Conservation (phyloP, 345 rosid species). For the Salix exigua region DNA sequence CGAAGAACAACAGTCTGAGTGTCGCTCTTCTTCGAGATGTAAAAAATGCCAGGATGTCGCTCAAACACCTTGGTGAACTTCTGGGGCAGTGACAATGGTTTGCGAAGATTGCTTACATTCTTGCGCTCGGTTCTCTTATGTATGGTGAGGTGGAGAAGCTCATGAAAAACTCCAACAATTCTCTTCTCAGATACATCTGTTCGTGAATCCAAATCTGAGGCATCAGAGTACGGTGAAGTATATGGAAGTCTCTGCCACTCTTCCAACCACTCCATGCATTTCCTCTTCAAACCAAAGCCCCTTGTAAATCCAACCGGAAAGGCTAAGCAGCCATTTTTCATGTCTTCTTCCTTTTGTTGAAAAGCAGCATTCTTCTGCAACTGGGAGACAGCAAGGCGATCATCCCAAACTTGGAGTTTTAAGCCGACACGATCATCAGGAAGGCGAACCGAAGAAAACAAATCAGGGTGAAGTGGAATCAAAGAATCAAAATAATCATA, state of each 20-base stretch:
- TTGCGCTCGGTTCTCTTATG: conserved; percentile 68
- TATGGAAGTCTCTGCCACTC: conserved; percentile 85
- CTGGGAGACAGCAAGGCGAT: conserved; percentile 53
- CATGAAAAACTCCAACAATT: conserved; percentile 78
- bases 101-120: conserved; percentile 73
- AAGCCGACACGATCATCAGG: conserved; percentile 57
- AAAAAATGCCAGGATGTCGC: conserved; percentile 83
- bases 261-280: conserved; percentile 70
- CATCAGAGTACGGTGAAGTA: conserved; percentile 60
- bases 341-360: conserved; percentile 28
- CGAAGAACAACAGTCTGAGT: conserved; percentile 75
- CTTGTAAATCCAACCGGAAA: conserved; percentile 73
- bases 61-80: conserved; percentile 86
- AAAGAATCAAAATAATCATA: conserved; percentile 44
- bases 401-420: conserved; percentile 53
- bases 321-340: conserved; percentile 30
- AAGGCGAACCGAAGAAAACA: conserved; percentile 48
- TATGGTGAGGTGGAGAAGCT: conserved; percentile 73
- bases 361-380: conserved; percentile 38
- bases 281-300: conserved; percentile 78
- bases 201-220: conserved; percentile 77
- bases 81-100: conserved; percentile 61
- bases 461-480: conserved; percentile 37
- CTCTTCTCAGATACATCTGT: conserved; percentile 85
- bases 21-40: conserved; percentile 57